A percentile compares a stretch with the other conserved stretches of the same genome.
Evolutionary conservation across 2,329 filamentous ascomycete genomes (phyloP).

Genomic region (Trichoderma harzianum): DNA sequence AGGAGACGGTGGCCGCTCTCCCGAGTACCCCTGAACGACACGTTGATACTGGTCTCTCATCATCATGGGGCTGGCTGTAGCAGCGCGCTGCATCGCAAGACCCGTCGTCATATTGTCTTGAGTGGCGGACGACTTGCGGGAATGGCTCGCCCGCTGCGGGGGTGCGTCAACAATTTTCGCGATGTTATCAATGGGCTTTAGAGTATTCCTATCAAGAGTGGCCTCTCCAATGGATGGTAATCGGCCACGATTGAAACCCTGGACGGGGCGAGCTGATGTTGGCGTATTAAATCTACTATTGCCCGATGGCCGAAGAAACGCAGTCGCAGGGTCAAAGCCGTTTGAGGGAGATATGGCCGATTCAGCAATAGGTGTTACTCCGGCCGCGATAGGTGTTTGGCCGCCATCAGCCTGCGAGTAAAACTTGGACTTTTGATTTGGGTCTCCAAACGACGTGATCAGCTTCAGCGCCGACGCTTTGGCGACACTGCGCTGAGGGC

Average conservation of each 20-base stretch:
- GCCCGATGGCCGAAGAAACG: constrained; percentile 64
- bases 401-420: constrained; percentile 55
- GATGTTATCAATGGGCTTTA: constrained; percentile 28
- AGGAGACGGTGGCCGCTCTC: constrained; percentile 58
- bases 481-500: constrained; percentile 61
- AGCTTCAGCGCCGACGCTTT: constrained; percentile 85
- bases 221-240: constrained; percentile 73
- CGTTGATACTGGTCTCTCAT: constrained; percentile 47
- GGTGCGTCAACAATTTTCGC: constrained; percentile 28
- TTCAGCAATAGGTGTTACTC: constrained; percentile 84
- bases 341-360: constrained; percentile 64
- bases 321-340: constrained; percentile 58
- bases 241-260: constrained; percentile 60
- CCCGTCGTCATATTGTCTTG: constrained; percentile 40
- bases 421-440: constrained; percentile 60
- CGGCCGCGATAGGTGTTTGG: constrained; percentile 73
- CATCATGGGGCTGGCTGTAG: constrained; percentile 66
- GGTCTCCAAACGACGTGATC: constrained; percentile 80
- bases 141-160: constrained; percentile 31
- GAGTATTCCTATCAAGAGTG: constrained; percentile 31
- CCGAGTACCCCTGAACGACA: constrained; percentile 31
- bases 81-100: constrained; percentile 56
- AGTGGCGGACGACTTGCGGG: constrained; percentile 38
- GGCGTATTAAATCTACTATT: constrained; percentile 68
- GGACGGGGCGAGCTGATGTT: constrained; percentile 57